phyloP scores from a whole-genome alignment of 2,329 filamentous ascomycete species.

The Trichoderma guizhouense region DNA sequence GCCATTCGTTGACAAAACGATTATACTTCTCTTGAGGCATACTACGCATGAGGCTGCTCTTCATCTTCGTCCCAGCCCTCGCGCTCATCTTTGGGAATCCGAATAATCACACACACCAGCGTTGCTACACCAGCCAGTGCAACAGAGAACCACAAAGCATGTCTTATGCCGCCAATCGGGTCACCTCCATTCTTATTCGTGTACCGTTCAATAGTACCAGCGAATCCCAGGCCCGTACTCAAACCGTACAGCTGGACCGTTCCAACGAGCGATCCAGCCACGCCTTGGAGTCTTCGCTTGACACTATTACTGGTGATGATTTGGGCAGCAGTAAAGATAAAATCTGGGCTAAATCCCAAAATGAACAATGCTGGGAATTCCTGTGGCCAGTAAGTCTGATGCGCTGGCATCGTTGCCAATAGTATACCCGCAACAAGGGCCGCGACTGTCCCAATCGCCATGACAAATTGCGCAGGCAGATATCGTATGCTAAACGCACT shows the following conservation, averaged over 20 bases:
- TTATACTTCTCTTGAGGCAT: not conserved
- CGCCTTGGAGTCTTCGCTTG: not conserved
- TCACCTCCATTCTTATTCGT: not conserved
- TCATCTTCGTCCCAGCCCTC: slow-evolving; percentile 10
- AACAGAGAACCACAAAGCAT: slow-evolving; percentile 5
- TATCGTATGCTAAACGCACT: not conserved
- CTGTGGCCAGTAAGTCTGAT: slow-evolving; percentile 7
- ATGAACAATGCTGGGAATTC: not conserved
- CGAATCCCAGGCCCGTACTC: not conserved
- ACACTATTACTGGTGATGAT: slow-evolving; percentile 7
- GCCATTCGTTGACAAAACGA: not conserved
- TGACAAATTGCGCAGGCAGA: slow-evolving; percentile 1
- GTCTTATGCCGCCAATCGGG: not conserved
- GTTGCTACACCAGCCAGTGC: not conserved
- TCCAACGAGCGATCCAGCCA: slow-evolving; percentile 1
- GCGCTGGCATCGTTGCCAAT: not conserved
- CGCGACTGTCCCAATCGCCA: not conserved
- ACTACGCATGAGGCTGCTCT: not conserved
- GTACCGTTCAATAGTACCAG: slow-evolving; percentile 4
- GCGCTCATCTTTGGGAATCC: slow-evolving; percentile 5
- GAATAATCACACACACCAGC: not conserved
- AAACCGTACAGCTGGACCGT: slow-evolving; percentile 8
- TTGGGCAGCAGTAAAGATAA: slow-evolving; percentile 1
- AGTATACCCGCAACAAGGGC: slow-evolving; percentile 2
- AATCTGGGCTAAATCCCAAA: not conserved